Percentiles rank a stretch among this genome's conserved stretches.
These are phyloP conservation scores for Galerina marginata DNA, from an alignment of 768 basidiomycete species.

Conservation along the genomic window DNA sequence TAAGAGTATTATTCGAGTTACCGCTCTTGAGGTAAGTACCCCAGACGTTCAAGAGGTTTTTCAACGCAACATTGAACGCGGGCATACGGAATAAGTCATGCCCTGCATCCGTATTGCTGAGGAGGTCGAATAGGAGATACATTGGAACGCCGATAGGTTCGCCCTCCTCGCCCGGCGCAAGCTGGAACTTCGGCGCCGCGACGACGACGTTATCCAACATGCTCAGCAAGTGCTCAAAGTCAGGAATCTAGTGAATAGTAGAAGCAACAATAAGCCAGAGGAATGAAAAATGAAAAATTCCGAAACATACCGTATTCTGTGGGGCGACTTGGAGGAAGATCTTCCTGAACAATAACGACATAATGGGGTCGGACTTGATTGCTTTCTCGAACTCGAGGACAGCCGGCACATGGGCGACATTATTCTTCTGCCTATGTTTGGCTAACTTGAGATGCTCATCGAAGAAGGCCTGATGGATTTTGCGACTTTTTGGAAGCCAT, in stretches of 20 bases:
- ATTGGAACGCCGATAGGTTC: slow-evolving; percentile 54
- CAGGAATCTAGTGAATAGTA: slow-evolving; percentile 33
- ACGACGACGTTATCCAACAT: slow-evolving; percentile 48
- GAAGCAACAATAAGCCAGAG: no score
- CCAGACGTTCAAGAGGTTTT: slow-evolving; percentile 47
- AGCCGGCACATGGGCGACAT: background rate
- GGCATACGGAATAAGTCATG: slow-evolving; percentile 42
- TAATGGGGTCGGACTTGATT: no score
- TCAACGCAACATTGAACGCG: slow-evolving; percentile 45
- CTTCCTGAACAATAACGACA: no score
- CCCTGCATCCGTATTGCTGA: slow-evolving; percentile 42
- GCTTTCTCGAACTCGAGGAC: background rate
- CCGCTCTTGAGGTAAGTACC: slow-evolving; percentile 48
- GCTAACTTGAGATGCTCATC: background rate
- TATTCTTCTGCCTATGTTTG: background rate
- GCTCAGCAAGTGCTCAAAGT: slow-evolving; percentile 45
- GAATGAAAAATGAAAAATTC: no score
- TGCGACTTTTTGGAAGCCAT: slow-evolving; percentile 5
- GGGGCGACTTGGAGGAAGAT: no score
- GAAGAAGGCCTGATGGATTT: slow-evolving; percentile 3
- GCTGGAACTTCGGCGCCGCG: slow-evolving; percentile 42
- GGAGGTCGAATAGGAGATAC: slow-evolving; percentile 47
- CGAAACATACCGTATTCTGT: no score
- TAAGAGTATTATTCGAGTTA: slow-evolving; percentile 49
- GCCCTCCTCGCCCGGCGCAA: slow-evolving; percentile 28